phyloP scores from a whole-genome alignment of 305 asterid species.

The Euphrasia arctica region DNA sequence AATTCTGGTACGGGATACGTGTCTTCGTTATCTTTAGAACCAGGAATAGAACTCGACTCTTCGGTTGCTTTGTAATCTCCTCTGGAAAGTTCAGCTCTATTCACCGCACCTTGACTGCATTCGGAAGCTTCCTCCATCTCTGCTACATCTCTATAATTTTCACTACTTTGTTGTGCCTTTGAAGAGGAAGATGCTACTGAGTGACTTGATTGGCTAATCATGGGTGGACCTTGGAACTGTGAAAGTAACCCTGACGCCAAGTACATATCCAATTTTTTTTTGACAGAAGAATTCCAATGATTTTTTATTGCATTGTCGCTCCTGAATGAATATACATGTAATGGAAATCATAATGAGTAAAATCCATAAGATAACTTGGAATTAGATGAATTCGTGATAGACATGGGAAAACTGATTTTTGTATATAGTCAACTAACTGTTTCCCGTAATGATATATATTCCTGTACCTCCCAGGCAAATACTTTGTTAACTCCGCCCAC shows the following conservation, averaged over 20 bases:
- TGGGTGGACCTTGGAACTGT: slow-evolving; percentile 61
- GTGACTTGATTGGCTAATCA: slow-evolving; percentile 43
- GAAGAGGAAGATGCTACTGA: slow-evolving; percentile 58
- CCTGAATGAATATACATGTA: slow-evolving; percentile 37
- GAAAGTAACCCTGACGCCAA: slow-evolving; percentile 85
- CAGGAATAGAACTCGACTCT: slow-evolving; percentile 36
- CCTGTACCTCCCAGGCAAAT: slow-evolving; percentile 90
- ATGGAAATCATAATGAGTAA: slow-evolving; percentile 22
- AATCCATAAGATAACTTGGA: slow-evolving; percentile 16
- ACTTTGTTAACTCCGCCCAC: slow-evolving; percentile 97
- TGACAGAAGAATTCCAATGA: slow-evolving; percentile 98
- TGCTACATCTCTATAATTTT: slow-evolving; percentile 53
- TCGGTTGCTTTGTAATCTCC: slow-evolving; percentile 40
- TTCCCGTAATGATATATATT: slow-evolving; percentile 20
- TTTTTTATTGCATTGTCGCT: slow-evolving; percentile 87
- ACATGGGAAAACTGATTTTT: slow-evolving; percentile 19
- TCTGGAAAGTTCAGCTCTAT: slow-evolving; percentile 28
- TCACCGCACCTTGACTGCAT: slow-evolving; percentile 59
- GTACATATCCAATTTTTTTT: slow-evolving; percentile 90
- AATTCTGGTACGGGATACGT: slow-evolving; percentile 36
- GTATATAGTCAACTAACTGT: slow-evolving; percentile 17
- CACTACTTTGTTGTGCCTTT: slow-evolving; percentile 68
- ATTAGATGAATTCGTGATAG: slow-evolving; percentile 15
- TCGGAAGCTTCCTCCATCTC: slow-evolving; percentile 76
- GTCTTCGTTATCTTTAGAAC: slow-evolving; percentile 44